Conservation (phyloP, 352 stramenopile species). For the Phytophthora litchii region DNA sequence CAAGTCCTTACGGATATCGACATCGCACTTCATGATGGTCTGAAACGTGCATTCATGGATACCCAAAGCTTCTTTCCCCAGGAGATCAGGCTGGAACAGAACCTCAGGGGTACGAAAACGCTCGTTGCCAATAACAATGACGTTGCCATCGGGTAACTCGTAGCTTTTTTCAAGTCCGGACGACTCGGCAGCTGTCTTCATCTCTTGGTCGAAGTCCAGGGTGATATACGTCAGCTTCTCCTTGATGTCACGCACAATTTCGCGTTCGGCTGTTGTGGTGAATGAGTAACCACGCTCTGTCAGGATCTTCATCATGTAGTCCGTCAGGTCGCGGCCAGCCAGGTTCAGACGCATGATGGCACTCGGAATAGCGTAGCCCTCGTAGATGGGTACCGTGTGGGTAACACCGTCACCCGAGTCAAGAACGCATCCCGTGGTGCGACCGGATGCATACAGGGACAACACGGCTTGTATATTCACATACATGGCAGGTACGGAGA, state of each 20-base stretch:
- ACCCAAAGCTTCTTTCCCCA: too few relatives aligned
- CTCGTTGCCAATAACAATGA: constrained; percentile 97
- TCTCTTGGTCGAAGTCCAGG: constrained; percentile 93
- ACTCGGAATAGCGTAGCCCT: constrained; percentile 94
- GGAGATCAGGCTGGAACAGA: constrained; percentile 92
- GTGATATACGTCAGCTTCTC: constrained; percentile 96
- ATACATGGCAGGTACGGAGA: constrained; percentile 93
- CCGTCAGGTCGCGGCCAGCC: constrained; percentile 30
- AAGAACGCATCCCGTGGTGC: constrained; percentile 95
- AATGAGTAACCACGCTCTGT: constrained; percentile 94
- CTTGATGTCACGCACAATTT: constrained; percentile 97
- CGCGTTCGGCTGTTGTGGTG: constrained; percentile 94
- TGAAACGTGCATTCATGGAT: too few relatives aligned
- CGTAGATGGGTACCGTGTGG: constrained; percentile 95
- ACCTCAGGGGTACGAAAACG: constrained; percentile 94
- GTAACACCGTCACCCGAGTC: constrained; percentile 94
- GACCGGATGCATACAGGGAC: constrained; percentile 93
- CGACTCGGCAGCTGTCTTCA: constrained; percentile 85
- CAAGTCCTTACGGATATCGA: too few relatives aligned
- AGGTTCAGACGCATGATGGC: constrained; percentile 94
- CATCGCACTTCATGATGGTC: too few relatives aligned
- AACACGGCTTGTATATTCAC: constrained; percentile 95
- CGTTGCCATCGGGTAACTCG: constrained; percentile 96
- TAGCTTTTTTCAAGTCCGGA: constrained; percentile 93
- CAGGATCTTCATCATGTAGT: constrained; percentile 97